Base-by-base conservation (phyloP, 257 asterid species). In the Perilla frutescens region DNA sequence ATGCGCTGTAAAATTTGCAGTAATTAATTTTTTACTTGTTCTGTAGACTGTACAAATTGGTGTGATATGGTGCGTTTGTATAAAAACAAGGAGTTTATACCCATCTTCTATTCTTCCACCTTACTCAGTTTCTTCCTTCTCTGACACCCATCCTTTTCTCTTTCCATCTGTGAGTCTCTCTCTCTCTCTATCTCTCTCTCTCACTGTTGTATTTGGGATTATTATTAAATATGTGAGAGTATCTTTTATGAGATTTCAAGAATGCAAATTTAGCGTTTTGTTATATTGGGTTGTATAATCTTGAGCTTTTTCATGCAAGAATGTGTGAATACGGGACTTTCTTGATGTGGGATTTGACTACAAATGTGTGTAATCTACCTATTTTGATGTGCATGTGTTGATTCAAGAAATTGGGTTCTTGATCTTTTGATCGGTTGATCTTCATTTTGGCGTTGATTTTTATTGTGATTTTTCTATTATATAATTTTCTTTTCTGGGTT, bases 161-260 rank as follows among this genome's bases (percentile, higher is more conserved):
- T 78, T 54, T 62, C 72, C 86, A 43, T 81, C 79, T 68, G 96
- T 90, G 85, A 81, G 94, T 61, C 74, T 70, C 83, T 82, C 75
- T 81, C 78, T 74, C 71, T 59, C 60, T 53, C 40, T 58, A 40
- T 44, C 41, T 43, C 70, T 45, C 53, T 48, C 53, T 11, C 53
- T 48, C 53, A 14, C 70, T 2, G 57, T 80, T 58, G 1, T 59
- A 9, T 59, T 69, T 60, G 39, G 40, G 37, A 29, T 62, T 39
- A 6, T 66, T 20, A 2, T 50, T 62, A 50, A 43, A 37, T 53
- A 50, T 61, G 51, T 44, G 54, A 64, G 66, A 32, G 37, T 57
- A 4, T 68, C 74, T 66, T n/a, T 41, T 40, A 29, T 44, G 69
- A 48, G 58, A 36, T 73, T 63, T 67, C 68, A 70, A 79, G 87